Evolutionary conservation across 108 stramenopile genomes (phyloP).

Genomic region (Nitzschia putrida): DNA sequence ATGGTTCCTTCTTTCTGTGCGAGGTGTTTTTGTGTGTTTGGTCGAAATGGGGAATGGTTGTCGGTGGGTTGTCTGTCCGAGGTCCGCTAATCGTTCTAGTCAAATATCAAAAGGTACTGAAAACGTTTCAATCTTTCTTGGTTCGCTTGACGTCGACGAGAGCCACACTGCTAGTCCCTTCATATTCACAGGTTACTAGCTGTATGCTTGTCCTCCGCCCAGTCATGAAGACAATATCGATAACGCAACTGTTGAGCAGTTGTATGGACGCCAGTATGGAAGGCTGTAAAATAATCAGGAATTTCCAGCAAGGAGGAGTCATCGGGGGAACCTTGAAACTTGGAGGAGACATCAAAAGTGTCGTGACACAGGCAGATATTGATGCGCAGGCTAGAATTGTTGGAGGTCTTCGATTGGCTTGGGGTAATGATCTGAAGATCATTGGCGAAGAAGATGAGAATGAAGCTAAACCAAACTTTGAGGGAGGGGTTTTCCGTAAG

Average conservation of each 20-base stretch:
- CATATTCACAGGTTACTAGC: too few species aligned
- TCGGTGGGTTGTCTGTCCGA: not conserved
- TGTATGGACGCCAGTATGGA: slow-evolving; percentile 68
- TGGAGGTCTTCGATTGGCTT: slow-evolving; percentile 24
- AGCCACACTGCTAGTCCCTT: too few species aligned
- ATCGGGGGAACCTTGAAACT: slow-evolving; percentile 43
- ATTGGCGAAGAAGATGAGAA: slow-evolving; percentile 58
- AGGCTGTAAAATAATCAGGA: slow-evolving; percentile 70
- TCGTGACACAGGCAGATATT: slow-evolving; percentile 58
- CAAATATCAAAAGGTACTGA: too few species aligned
- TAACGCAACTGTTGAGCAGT: slow-evolving; percentile 55
- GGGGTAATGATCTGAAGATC: slow-evolving; percentile 43
- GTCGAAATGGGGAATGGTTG: not conserved
- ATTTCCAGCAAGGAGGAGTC: slow-evolving; percentile 17
- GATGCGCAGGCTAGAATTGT: slow-evolving; percentile 56
- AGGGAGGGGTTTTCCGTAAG: not conserved
- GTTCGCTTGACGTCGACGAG: too few species aligned
- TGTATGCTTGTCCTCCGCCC: not conserved
- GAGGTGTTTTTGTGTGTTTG: too few species aligned
- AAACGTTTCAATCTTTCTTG: too few species aligned
- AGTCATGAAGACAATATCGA: slow-evolving; percentile 45
- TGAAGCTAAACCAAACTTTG: slow-evolving; percentile 17
- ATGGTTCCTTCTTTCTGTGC: not conserved
- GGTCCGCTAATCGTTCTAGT: too few species aligned
- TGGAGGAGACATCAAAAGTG: slow-evolving; percentile 50